phyloP scores from a whole-genome alignment of 805 yeast species.

The Candida ponderosae region DNA sequence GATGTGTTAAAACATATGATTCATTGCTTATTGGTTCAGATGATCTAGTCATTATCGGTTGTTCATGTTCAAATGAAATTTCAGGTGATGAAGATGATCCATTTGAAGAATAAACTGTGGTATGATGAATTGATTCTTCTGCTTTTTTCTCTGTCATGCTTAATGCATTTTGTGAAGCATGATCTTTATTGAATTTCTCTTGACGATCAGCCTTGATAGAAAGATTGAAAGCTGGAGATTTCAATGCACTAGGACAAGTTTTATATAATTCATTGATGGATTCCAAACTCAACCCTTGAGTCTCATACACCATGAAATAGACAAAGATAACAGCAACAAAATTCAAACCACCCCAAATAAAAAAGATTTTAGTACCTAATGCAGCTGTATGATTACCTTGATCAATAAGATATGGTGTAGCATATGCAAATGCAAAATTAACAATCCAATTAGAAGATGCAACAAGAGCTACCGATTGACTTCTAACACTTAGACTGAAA shows the following conservation, averaged over 20 bases:
- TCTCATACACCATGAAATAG: constrained; percentile 67
- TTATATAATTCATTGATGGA: constrained; percentile 73
- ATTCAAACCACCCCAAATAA: constrained; percentile 73
- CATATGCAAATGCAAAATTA: constrained; percentile 66
- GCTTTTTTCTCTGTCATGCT: background rate
- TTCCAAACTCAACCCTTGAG: constrained; percentile 73
- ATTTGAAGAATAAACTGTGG: background rate
- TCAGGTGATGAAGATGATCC: background rate
- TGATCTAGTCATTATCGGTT: background rate
- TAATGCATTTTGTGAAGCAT: background rate
- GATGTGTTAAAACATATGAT: constrained; percentile 14
- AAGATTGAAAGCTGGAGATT: constrained; percentile 35
- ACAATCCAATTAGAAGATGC: constrained; percentile 79
- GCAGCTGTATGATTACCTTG: constrained; percentile 61
- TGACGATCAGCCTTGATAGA: constrained; percentile 8
- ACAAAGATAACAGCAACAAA: constrained; percentile 51
- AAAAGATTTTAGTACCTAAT: constrained; percentile 65
- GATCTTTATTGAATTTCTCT: background rate
- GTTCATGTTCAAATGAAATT: background rate
- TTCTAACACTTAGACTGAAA: constrained; percentile 65
- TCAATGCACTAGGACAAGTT: constrained; percentile 45
- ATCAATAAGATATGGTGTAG: constrained; percentile 70
- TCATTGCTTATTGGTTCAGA: background rate
- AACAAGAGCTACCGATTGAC: constrained; percentile 67
- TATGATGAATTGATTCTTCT: background rate